Evolutionary conservation across 495 filamentous ascomycete genomes (phyloP), one percentile per base, ranked within the genome.

Genomic region (Tuber calosporum): DNA sequence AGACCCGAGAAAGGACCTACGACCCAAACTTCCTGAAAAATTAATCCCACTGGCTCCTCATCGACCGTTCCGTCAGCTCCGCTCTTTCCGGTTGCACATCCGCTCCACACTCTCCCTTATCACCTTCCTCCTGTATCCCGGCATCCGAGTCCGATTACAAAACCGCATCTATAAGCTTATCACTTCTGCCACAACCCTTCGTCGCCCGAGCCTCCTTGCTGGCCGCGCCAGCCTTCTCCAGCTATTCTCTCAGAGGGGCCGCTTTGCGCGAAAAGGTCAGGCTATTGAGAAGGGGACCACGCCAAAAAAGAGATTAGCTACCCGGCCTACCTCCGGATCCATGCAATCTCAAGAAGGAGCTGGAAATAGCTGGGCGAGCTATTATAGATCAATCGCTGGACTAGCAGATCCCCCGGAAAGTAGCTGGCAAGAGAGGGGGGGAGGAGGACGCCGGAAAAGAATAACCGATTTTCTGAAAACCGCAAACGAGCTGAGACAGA

Each of bases 401-500:
- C 20, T 11, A 1, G 68, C 42, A 17, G 74, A 71, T 40, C 70
- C 71, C 15, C 20, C 66, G 22, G 77, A 69, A 30, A 26, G 19
- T 34, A 69, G 41, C 9, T 69, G 81, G 13, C 74, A 87, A 39
- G 91, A 92, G 79, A 62, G 53, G 26, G 84, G 53, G 26, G 84
- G 86, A 34, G 93, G 94, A 3, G 83, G 88, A 19, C 84, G 93
- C 67, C 87, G 95, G 73, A 90, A 87, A 82, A 96, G 91, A 86
- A 82, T 97, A 22, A 92, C 91, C 38, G 93, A 91, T 20, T 96
- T 94, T 79, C 82, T 95, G 38, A 92, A 92, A 48, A 93, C 94
- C 41, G 96, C 94, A 30, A 96, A 93, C 77, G 94, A 98, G 83
- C 83, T 98, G 74, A 88, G 93, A 72, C 94, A 97, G 83, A 88